Base-by-base conservation (phyloP, 208 protist genomes). In the Crithidia brevicula region DNA sequence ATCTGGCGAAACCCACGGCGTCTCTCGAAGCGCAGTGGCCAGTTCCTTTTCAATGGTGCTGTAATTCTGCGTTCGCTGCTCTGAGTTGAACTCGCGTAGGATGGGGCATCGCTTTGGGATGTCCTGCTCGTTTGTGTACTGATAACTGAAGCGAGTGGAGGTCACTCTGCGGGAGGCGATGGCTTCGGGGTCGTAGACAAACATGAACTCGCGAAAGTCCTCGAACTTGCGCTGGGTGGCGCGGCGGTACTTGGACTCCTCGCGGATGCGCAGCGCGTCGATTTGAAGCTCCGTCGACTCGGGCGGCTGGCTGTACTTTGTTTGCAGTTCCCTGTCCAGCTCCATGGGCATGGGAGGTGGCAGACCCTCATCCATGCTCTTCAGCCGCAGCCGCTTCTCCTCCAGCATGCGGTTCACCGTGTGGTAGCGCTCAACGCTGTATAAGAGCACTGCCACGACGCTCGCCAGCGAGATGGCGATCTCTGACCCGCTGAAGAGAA, bases 131-230 rank as follows among this genome's bases (percentile, higher is more conserved):
- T 81, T 78, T 22, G 90, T 28, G 65, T 91, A 91, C 64, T 90
- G 84, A 40, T 82, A 66, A 54, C 82, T 88, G 38, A 93, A 89
- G 2, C 88, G 82, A 13, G 34, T 53, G 1, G 82, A 84, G 7
- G 74, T 75, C 6, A 89, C 82, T 46, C 75, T 81, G 3, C 88
- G 82, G 18, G 77, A 72, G 3, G 77, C 79, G 20, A 89, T 74
- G 10, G 79, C 84, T 36, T 93, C 82, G 11, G 82, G 82, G 74
- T 93, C 84, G 67, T 86, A 81, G 16, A 89, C 78, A 60, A 89
- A 93, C 59, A 93, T 74, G 58, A 85, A 93, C 70, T 93, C 88
- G 13, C 88, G 79, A 46, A 93, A 89, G 63, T 93, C 87, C 25
- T 86, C 79, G 50, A 90, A 93, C 28, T 78, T 82, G 25, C 83